Conservation (phyloP, 495 filamentous ascomycete genomes). For the Terfezia claveryi region DNA sequence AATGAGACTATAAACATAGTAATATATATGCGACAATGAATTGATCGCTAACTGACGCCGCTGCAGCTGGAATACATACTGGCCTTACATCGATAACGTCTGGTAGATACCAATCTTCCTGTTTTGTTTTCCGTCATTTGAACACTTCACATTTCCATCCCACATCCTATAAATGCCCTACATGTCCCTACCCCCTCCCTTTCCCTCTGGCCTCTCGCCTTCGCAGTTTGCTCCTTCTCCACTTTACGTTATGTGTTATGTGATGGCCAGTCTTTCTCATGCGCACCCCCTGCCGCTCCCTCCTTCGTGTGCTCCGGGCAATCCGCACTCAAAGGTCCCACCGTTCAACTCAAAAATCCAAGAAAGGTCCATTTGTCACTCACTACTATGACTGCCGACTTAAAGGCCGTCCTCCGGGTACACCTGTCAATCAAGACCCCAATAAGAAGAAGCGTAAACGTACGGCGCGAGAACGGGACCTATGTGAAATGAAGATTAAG, state of each 20-base stretch:
- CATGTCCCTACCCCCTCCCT: neutral
- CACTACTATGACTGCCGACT: conserved; percentile 85
- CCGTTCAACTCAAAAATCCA: conserved; percentile 67
- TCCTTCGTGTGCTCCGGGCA: neutral
- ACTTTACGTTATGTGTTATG: neutral
- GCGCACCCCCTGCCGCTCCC: neutral
- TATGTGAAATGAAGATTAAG: conserved; percentile 85
- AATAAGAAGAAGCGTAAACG: conserved; percentile 81
- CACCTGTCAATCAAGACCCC: conserved; percentile 63
- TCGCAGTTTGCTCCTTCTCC: neutral
- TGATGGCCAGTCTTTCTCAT: neutral
- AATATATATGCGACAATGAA: neutral
- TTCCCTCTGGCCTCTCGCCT: neutral
- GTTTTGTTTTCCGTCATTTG: neutral
- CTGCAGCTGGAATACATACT: conserved; percentile 62
- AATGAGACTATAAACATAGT: neutral
- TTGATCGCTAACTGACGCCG: conserved; percentile 3
- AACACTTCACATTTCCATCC: neutral
- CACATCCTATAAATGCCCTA: neutral
- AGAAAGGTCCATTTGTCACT: conserved; percentile 60
- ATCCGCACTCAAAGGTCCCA: conserved; percentile 27
- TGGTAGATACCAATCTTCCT: conserved; percentile 29
- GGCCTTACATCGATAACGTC: conserved; percentile 76
- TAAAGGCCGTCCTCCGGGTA: conserved; percentile 65
- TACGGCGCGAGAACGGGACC: conserved; percentile 47